Evolutionary conservation across 768 basidiomycete species (phyloP).

Genomic region (Tylopilus sp.): DNA sequence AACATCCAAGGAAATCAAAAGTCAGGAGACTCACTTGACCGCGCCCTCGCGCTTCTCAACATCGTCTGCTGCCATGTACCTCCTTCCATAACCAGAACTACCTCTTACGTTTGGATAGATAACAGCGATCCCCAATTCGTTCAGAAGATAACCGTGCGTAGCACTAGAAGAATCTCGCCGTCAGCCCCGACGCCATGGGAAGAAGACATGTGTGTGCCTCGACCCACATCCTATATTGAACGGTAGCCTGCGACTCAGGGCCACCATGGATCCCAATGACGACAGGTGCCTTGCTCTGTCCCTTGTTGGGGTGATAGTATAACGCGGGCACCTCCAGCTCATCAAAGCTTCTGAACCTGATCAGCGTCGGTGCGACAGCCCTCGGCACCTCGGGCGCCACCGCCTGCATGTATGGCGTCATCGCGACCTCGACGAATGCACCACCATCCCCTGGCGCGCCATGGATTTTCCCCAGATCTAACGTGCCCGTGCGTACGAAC

Average conservation of each 20-base stretch:
- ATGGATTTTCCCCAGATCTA: slow-evolving; percentile 29
- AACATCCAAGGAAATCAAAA: neutral
- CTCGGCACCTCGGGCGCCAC: slow-evolving; percentile 24
- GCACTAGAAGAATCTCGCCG: slow-evolving; percentile 17
- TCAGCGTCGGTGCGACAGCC: slow-evolving; percentile 31
- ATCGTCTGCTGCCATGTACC: slow-evolving; percentile 38
- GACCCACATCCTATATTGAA: slow-evolving; percentile 32
- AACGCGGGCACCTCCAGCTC: slow-evolving; percentile 38
- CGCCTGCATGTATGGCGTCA: slow-evolving; percentile 35
- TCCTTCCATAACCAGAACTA: slow-evolving; percentile 40
- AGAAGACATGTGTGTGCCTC: too few relatives aligned
- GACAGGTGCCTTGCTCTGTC: slow-evolving; percentile 28
- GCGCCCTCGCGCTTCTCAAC: slow-evolving; percentile 42
- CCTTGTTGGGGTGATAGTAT: slow-evolving; percentile 37
- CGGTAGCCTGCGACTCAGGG: slow-evolving; percentile 35
- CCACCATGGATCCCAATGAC: slow-evolving; percentile 41
- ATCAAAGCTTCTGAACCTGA: slow-evolving; percentile 41
- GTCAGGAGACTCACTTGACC: slow-evolving; percentile 32
- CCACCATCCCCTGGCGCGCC: slow-evolving; percentile 21
- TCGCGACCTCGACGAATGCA: slow-evolving; percentile 26
- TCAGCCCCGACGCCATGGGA: too few relatives aligned
- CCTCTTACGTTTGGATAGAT: slow-evolving; percentile 44
- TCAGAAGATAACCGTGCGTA: slow-evolving; percentile 40
- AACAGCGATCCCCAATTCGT: slow-evolving; percentile 38
- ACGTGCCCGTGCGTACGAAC: slow-evolving; percentile 22